phyloP scores from a whole-genome alignment of 768 basidiomycete genomes.

The Lactarius deliciosus region DNA sequence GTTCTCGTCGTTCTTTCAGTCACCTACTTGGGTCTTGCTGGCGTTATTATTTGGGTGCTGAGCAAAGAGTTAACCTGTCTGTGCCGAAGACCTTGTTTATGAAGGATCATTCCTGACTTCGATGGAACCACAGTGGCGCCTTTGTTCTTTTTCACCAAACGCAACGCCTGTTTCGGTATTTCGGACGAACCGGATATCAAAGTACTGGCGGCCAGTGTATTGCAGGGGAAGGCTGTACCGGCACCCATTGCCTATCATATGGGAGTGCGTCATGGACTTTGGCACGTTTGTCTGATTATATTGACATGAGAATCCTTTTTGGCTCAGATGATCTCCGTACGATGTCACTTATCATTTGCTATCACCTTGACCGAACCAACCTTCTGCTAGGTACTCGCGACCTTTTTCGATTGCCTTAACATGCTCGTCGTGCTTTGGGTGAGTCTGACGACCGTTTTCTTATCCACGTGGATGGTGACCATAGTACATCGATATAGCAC shows the following conservation, averaged over 20 bases:
- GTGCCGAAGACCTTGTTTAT: neutral
- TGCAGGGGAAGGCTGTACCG: neutral
- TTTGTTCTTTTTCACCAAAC: neutral
- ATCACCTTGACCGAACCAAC: neutral
- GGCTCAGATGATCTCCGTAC: conserved; percentile 17
- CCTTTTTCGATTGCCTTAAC: conserved; percentile 22
- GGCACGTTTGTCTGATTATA: neutral
- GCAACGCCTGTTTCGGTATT: conserved; percentile 14
- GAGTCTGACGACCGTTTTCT: neutral
- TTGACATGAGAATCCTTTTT: neutral
- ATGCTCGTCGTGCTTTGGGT: conserved; percentile 19
- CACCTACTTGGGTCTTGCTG: conserved; percentile 6
- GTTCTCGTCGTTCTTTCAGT: conserved; percentile 14
- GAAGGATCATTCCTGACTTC: neutral
- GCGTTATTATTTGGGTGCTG: conserved; percentile 16
- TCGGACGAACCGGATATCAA: too few relatives aligned
- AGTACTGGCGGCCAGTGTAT: neutral
- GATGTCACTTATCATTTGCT: neutral
- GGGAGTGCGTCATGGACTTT: conserved; percentile 18
- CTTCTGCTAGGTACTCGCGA: conserved; percentile 8
- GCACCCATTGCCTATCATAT: conserved; percentile 12
- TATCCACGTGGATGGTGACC: neutral
- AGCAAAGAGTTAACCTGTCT: conserved; percentile 7
- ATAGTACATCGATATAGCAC: conserved; percentile 6
- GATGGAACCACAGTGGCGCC: conserved; percentile 9